Conservation (phyloP, 495 filamentous ascomycete species). For the Penicillium mononematosum region DNA sequence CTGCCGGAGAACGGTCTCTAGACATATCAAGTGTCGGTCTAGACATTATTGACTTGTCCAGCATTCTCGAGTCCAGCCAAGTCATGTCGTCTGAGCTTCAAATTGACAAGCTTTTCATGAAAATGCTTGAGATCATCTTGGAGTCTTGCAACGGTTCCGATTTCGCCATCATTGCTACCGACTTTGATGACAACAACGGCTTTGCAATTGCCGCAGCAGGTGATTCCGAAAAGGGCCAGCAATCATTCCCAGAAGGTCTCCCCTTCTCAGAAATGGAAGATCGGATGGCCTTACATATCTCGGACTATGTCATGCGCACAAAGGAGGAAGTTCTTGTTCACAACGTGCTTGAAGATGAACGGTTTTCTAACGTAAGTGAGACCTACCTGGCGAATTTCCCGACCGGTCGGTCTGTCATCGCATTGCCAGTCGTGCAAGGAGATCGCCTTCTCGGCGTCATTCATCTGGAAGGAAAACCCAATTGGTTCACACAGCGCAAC, state of each 20-base stretch:
- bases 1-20: constrained; percentile 35
- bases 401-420: constrained; percentile 73
- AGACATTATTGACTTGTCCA: constrained; percentile 85
- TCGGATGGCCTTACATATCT: constrained; percentile 73
- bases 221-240: constrained; percentile 61
- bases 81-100: constrained; percentile 86
- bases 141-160: constrained; percentile 82
- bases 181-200: constrained; percentile 62
- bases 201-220: constrained; percentile 80
- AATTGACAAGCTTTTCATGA: constrained; percentile 77
- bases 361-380: constrained; percentile 79
- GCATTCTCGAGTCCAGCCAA: constrained; percentile 84
- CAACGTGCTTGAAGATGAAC: constrained; percentile 78
- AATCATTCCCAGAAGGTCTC: constrained; percentile 56
- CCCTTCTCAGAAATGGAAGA: constrained; percentile 62
- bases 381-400: constrained; percentile 67
- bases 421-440: constrained; percentile 79
- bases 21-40: constrained; percentile 48
- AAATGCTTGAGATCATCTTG: constrained; percentile 88
- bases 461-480: constrained; percentile 80
- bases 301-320: constrained; percentile 80
- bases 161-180: constrained; percentile 73
- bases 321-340: constrained; percentile 80
- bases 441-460: constrained; percentile 76
- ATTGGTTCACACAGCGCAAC: constrained; percentile 85